phyloP scores from a whole-genome alignment of 1,284 basidiomycete genomes.

The Meira miltonrushii region DNA sequence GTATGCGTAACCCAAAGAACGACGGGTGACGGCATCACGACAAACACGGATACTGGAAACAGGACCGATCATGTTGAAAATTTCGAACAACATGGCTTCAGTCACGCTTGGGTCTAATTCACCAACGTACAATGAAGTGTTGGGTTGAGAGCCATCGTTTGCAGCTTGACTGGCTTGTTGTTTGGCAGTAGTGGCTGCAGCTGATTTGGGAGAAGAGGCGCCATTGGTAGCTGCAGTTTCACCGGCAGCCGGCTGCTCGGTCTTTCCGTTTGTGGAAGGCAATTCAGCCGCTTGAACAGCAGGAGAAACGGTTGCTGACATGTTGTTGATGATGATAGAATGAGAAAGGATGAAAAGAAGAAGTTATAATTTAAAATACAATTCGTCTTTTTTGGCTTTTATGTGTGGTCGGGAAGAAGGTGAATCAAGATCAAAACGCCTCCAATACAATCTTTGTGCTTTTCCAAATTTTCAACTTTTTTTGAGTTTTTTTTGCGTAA shows the following conservation, averaged over 20 bases:
- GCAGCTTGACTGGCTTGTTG: background rate
- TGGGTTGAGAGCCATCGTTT: constrained; percentile 23
- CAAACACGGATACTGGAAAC: constrained; percentile 99
- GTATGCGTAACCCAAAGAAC: constrained; percentile 98
- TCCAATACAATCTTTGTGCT: background rate
- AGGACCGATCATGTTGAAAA: constrained; percentile 99
- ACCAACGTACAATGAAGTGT: constrained; percentile 90
- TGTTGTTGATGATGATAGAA: constrained; percentile 12
- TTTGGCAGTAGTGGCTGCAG: constrained; percentile 10
- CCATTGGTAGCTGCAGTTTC: constrained; percentile 23
- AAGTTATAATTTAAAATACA: background rate
- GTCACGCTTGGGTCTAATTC: constrained; percentile 97
- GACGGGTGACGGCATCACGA: constrained; percentile 98
- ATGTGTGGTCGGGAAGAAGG: constrained; percentile 7
- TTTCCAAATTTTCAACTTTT: constrained; percentile 13
- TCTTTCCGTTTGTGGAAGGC: constrained; percentile 14
- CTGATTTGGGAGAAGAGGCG: constrained; percentile 15
- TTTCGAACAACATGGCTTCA: constrained; percentile 99
- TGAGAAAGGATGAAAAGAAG: background rate
- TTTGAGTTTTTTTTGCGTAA: constrained; percentile 24
- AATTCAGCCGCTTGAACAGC: constrained; percentile 28
- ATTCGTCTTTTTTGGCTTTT: no score
- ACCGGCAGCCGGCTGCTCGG: constrained; percentile 47
- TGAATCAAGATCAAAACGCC: background rate
- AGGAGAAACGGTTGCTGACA: constrained; percentile 40